Evolutionary conservation across 345 rosid species (phyloP).

Genomic region (Eucalyptus tenuipes): DNA sequence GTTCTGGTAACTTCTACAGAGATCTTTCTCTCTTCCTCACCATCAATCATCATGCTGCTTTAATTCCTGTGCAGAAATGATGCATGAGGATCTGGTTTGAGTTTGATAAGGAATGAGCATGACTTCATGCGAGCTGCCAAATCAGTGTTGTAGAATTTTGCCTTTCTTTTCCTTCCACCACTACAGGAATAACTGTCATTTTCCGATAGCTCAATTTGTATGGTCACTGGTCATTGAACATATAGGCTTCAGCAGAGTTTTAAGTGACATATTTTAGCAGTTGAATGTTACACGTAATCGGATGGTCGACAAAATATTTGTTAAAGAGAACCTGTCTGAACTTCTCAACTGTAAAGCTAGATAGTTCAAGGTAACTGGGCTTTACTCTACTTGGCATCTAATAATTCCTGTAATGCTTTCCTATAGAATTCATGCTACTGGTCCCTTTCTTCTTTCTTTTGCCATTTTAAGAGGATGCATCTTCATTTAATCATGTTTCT

Average conservation of each 20-base stretch:
- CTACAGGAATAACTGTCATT: neutral
- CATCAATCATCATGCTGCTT: neutral
- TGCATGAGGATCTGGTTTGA: neutral
- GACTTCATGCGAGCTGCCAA: neutral
- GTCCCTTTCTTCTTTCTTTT: neutral
- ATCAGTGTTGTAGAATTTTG: neutral
- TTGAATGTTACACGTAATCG: neutral
- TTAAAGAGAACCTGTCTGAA: neutral
- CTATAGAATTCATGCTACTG: neutral
- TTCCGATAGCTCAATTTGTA: neutral
- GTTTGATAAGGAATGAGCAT: neutral
- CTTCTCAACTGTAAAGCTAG: neutral
- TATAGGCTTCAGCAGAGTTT: neutral
- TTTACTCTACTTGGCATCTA: neutral
- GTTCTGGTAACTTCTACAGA: neutral
- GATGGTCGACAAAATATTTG: neutral
- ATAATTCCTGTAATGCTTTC: neutral
- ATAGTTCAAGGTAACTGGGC: neutral
- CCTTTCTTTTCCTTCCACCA: neutral
- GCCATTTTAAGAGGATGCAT: neutral
- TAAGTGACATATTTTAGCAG: neutral
- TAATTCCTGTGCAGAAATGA: neutral
- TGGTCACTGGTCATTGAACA: neutral
- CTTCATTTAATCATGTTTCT: neutral
- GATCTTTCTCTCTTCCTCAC: neutral